Evolutionary conservation across 441 rosid species (phyloP).

Genomic region (Erysimum cheiri): DNA sequence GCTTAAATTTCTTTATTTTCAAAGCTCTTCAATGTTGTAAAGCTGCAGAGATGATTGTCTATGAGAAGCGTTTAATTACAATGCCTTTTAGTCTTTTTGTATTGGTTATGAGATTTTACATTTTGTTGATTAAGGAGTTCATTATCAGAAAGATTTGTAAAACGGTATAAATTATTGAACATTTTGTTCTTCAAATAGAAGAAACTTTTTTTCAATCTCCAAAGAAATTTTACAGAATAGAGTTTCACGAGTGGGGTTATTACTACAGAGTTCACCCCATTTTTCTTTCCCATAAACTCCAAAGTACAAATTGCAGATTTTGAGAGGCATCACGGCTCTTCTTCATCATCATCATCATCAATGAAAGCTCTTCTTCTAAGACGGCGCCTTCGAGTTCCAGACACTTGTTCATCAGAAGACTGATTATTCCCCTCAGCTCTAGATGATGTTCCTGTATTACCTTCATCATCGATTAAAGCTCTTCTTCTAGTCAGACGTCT

Average conservation of each 20-base stretch:
- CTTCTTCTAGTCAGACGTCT: slow-evolving; percentile 43
- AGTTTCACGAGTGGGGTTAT: slow-evolving; percentile 35
- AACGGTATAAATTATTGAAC: slow-evolving; percentile 27
- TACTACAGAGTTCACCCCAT: slow-evolving; percentile 37
- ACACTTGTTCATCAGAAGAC: slow-evolving; percentile 41
- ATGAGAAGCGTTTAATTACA: slow-evolving; percentile 21
- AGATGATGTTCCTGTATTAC: slow-evolving; percentile 68
- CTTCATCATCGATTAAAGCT: slow-evolving; percentile 41
- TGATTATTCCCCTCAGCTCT: slow-evolving; percentile 60
- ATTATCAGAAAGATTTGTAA: not conserved
- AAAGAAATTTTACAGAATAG: slow-evolving; percentile 33
- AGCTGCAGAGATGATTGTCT: slow-evolving; percentile 28
- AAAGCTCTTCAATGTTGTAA: slow-evolving; percentile 29
- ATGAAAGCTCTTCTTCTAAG: slow-evolving; percentile 39
- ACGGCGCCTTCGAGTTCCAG: slow-evolving; percentile 42
- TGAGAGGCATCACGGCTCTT: slow-evolving; percentile 21
- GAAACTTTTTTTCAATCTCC: slow-evolving; percentile 25
- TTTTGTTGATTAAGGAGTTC: not conserved
- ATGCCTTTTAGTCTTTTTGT: slow-evolving; percentile 1
- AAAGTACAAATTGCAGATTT: slow-evolving; percentile 17
- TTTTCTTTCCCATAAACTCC: slow-evolving; percentile 14
- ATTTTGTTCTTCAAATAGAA: slow-evolving; percentile 19
- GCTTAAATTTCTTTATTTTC: slow-evolving; percentile 24
- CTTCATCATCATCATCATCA: slow-evolving; percentile 38
- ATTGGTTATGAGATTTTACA: not conserved